phyloP scores from a whole-genome alignment of 2,329 filamentous ascomycete genomes.

The Coniella lustricola region DNA sequence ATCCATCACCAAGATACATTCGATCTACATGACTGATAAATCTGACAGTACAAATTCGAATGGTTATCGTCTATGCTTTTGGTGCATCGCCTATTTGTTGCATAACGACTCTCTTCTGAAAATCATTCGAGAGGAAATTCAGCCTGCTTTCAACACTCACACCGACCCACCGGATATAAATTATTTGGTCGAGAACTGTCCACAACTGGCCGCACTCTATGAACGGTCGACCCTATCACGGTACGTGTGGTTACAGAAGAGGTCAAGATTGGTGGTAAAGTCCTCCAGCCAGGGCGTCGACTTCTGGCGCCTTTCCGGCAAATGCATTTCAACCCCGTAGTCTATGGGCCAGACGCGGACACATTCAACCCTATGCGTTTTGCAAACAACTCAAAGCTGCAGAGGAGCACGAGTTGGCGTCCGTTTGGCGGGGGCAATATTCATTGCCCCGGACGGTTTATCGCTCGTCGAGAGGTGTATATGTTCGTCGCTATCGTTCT shows the following conservation, averaged over 20 bases:
- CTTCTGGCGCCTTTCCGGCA: slow-evolving; percentile 4
- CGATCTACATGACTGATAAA: background rate
- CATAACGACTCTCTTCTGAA: background rate
- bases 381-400: background rate
- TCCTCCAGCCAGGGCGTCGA: background rate
- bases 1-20: background rate
- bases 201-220: background rate
- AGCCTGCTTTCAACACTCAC: background rate
- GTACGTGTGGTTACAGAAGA: background rate
- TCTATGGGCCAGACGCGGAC: background rate
- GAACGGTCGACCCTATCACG: background rate
- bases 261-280: background rate
- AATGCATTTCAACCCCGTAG: background rate
- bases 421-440: slow-evolving; percentile 2
- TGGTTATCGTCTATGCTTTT: slow-evolving; percentile 1
- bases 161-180: background rate
- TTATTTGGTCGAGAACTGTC: background rate
- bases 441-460: background rate
- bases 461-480: slow-evolving; percentile 2
- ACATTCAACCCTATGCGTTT: background rate
- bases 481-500: slow-evolving; percentile 4
- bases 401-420: slow-evolving; percentile 6
- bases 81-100: slow-evolving; percentile 1
- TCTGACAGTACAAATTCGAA: background rate
- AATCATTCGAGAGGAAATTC: background rate